Evolutionary conservation across 164 flowering plant genomes (phyloP).

Genomic region (Aristolochia californica): DNA sequence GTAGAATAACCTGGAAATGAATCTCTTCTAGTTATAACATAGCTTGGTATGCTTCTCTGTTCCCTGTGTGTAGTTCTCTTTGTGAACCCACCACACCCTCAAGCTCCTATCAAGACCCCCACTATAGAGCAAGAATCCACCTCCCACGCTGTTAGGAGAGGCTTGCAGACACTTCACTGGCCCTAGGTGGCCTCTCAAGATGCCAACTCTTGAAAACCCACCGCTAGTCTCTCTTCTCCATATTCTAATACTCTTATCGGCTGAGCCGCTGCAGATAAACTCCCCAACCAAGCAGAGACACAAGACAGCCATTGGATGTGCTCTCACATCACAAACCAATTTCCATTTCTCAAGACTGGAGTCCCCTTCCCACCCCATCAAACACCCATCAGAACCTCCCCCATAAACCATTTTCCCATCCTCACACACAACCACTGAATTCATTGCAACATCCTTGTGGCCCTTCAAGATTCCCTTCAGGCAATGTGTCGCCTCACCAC

Average conservation of each 20-base stretch:
- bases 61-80: slow-evolving; percentile 9
- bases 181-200: slow-evolving; percentile 72
- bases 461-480: slow-evolving; percentile 56
- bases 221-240: slow-evolving; percentile 63
- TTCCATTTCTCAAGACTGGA: slow-evolving; percentile 34
- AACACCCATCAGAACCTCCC: slow-evolving; percentile 75
- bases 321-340: slow-evolving; percentile 47
- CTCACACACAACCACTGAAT: slow-evolving; percentile 50
- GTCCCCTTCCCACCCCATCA: slow-evolving; percentile 68
- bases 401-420: slow-evolving; percentile 62
- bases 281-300: slow-evolving; percentile 63
- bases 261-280: slow-evolving; percentile 74
- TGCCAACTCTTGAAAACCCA: slow-evolving; percentile 32
- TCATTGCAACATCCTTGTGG: slow-evolving; percentile 69
- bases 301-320: slow-evolving; percentile 73
- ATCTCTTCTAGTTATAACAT: neutral
- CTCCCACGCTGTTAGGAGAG: slow-evolving; percentile 47
- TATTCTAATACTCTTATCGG: slow-evolving; percentile 69
- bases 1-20: too few species aligned
- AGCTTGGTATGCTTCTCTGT: slow-evolving; percentile 2
- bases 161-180: slow-evolving; percentile 92
- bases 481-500: slow-evolving; percentile 25
- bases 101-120: slow-evolving; percentile 84
- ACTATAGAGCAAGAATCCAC: slow-evolving; percentile 87
- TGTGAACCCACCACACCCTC: slow-evolving; percentile 97